Evolutionary conservation across 2,329 filamentous ascomycete genomes (phyloP).

Genomic region (Nannizziopsis barbatae): DNA sequence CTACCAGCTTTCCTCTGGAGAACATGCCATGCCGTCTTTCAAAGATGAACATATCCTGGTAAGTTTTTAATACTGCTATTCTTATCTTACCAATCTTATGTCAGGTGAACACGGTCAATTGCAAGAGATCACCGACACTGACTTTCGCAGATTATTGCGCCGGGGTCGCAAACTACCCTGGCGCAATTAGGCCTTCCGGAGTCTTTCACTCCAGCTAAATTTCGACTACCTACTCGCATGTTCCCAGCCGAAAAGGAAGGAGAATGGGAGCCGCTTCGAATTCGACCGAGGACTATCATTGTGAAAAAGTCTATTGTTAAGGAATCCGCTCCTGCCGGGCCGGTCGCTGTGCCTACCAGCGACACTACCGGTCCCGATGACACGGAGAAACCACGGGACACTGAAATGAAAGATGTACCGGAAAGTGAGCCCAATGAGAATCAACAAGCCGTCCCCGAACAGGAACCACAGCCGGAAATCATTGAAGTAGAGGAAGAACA

Average conservation of each 20-base stretch:
- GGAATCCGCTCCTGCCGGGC: neutral
- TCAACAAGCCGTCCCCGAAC: slow-evolving; percentile 15
- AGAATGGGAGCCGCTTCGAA: slow-evolving; percentile 70
- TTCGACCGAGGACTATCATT: slow-evolving; percentile 43
- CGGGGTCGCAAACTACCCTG: slow-evolving; percentile 76
- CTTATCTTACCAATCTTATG: neutral
- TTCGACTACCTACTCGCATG: slow-evolving; percentile 86
- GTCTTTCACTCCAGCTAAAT: slow-evolving; percentile 78
- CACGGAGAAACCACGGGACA: slow-evolving; percentile 25
- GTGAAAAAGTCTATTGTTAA: slow-evolving; percentile 16
- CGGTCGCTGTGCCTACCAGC: slow-evolving; percentile 4
- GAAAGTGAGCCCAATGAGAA: slow-evolving; percentile 11
- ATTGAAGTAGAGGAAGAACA: slow-evolving; percentile 33
- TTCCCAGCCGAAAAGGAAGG: slow-evolving; percentile 67
- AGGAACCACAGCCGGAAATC: slow-evolving; percentile 20
- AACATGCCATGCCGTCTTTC: slow-evolving; percentile 37
- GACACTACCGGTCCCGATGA: slow-evolving; percentile 11
- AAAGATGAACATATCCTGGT: slow-evolving; percentile 45
- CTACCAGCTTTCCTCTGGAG: neutral
- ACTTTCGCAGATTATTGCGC: slow-evolving; percentile 38
- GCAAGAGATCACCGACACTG: neutral
- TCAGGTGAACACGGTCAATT: neutral
- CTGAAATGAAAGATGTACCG: slow-evolving; percentile 37
- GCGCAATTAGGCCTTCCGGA: slow-evolving; percentile 84
- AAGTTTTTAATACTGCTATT: slow-evolving; percentile 18